These are phyloP conservation scores for Coemansia sp. DNA, from an alignment of 192 early-diverging fungal genomes.

Conservation along the genomic window DNA sequence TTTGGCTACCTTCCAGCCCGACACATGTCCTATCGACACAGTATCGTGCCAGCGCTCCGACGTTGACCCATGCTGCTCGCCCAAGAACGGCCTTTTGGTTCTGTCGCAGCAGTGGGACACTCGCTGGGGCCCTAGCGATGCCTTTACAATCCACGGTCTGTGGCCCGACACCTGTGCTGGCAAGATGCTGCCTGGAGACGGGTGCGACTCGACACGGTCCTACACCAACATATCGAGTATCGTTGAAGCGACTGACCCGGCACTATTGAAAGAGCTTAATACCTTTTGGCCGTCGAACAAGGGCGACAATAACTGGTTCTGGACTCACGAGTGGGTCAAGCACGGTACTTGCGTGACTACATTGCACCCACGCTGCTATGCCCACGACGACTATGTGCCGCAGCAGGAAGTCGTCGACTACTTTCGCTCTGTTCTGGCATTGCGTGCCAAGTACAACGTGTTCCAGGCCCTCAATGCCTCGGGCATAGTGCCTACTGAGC, in stretches of 20 bases:
- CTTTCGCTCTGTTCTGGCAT: constrained; percentile 55
- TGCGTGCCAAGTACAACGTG: constrained; percentile 60
- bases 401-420: constrained; percentile 62
- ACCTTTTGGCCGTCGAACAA: constrained; percentile 69
- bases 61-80: constrained; percentile 53
- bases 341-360: constrained; percentile 78
- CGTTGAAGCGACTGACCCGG: constrained; percentile 20
- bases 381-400: constrained; percentile 24
- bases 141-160: constrained; percentile 75
- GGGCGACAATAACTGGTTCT: constrained; percentile 76
- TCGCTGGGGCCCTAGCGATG: constrained; percentile 57
- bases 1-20: neutral
- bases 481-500: constrained; percentile 49
- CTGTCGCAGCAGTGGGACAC: constrained; percentile 60
- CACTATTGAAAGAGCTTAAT: constrained; percentile 54
- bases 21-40: constrained; percentile 44
- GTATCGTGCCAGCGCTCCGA: constrained; percentile 35
- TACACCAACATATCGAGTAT: constrained; percentile 60
- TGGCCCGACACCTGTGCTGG: constrained; percentile 74
- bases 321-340: constrained; percentile 80
- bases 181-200: constrained; percentile 40
- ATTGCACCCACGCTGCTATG: constrained; percentile 62
- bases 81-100: constrained; percentile 45
- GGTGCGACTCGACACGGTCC: constrained; percentile 66
- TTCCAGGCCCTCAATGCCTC: constrained; percentile 51